Conservation (phyloP, 106 monocot species). For the Ottelia alismoides region DNA sequence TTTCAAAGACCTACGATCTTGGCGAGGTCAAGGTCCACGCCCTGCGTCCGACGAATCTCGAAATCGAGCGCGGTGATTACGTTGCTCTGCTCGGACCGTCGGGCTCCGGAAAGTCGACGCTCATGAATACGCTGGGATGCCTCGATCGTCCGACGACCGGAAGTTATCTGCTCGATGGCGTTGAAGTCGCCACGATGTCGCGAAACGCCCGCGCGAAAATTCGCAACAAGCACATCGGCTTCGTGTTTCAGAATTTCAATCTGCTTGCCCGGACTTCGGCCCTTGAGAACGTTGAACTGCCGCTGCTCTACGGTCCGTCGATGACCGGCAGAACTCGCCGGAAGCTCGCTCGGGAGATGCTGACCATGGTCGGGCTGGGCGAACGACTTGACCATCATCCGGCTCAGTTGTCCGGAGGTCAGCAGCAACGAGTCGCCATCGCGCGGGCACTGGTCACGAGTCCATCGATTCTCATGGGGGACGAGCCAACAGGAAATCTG, state of each 20-base stretch:
- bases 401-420: background rate
- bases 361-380: background rate
- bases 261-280: background rate
- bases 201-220: background rate
- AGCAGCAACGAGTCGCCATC: background rate
- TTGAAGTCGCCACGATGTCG: background rate
- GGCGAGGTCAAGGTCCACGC: no score
- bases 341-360: background rate
- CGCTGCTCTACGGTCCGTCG: background rate
- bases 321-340: background rate
- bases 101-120: no score
- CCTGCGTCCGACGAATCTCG: no score
- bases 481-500: no score
- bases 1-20: no score
- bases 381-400: background rate
- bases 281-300: background rate
- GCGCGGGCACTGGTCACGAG: no score
- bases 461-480: no score
- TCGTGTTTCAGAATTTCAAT: background rate
- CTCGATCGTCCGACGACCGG: background rate
- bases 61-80: background rate
- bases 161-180: background rate
- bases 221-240: background rate
- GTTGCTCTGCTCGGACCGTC: background rate
- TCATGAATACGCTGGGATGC: background rate